Evolutionary conservation across 2,329 filamentous ascomycete genomes (phyloP), one percentile per base, ranked within the genome.

Genomic region (Aspergillus oerlinghausenensis): DNA sequence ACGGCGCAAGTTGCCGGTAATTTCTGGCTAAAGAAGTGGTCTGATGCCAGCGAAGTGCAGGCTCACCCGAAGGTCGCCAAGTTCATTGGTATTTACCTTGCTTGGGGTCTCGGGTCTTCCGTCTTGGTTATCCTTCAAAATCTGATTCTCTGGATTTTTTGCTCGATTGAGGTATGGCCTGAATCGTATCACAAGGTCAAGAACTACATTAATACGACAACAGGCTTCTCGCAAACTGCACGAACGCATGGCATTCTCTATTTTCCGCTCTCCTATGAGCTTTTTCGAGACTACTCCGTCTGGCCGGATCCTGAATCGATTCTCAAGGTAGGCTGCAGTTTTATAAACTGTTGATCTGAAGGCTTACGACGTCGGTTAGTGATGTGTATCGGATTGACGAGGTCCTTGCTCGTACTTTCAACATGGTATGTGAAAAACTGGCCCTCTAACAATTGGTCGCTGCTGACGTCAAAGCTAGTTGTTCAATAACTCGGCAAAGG

Each of bases 241-340:
- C 72, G 94, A 97, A 77, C 84, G 90, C 62, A 97, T 99, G 94
- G 93, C 93, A 47, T 94, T 89, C 67, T 92, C 94, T 19, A 97
- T 97, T 66, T 99, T 99, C 82, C 85, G 94, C 64, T 95, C 92
- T 40, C 95, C 94, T 54, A 99, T 99, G 94, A 94, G 87, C 66
- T 99, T 99, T 77, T 99, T 99, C 66, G 95, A 99, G 73, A 96
- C 92, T 0, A 99, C 94, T 1, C 94, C 94, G 2, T 88, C 92
- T 60, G 94, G 94, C n/a, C 87, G 95, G 56, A 97, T 99, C 67
- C 80, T 99, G 58, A 99, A 99, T 73, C 84, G 94, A 54, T 99
- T 99, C 74, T 97, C 93, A 17, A 95, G 88, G 87, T 89, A 74
- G 62, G 84, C 14, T 77, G 50, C 32, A 21, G 32, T 19, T 29